Percentiles rank a stretch among this genome's conserved stretches.
Conservation (phyloP, 345 rosid species). For the Eucalyptus tenuipes region DNA sequence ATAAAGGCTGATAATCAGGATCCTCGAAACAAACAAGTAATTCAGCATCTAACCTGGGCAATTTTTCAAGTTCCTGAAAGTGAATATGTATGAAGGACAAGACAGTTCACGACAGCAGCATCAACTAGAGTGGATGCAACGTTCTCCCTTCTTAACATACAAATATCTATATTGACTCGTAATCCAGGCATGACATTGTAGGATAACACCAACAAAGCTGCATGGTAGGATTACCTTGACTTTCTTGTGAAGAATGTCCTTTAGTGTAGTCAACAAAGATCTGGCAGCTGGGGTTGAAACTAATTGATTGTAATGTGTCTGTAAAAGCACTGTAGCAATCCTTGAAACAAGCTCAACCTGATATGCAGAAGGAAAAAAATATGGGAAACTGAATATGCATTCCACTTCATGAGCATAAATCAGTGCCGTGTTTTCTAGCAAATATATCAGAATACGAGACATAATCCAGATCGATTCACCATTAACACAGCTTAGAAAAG, state of each 20-base stretch:
- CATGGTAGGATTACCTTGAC: constrained; percentile 44
- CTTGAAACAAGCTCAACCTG: constrained; percentile 91
- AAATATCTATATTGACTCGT: background rate
- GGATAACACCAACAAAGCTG: background rate
- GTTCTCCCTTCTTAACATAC: background rate
- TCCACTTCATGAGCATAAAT: background rate
- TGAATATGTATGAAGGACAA: background rate
- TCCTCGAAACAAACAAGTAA: background rate
- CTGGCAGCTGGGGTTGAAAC: constrained; percentile 74
- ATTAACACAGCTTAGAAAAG: background rate
- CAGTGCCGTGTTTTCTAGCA: background rate
- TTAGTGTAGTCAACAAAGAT: constrained; percentile 55
- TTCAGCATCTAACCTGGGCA: background rate
- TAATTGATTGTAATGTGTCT: constrained; percentile 71
- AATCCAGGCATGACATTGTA: background rate
- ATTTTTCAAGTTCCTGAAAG: background rate
- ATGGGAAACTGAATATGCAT: background rate
- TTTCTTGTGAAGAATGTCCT: constrained; percentile 52
- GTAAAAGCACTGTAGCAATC: constrained; percentile 57
- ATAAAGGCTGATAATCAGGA: background rate
- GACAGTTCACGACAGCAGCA: background rate
- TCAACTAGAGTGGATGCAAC: background rate
- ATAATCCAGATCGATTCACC: background rate
- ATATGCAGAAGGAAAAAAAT: background rate
- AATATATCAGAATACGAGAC: background rate